These are phyloP conservation scores for Hanseniaspora occidentalis DNA, from an alignment of 805 yeast species.

Conservation along the genomic window DNA sequence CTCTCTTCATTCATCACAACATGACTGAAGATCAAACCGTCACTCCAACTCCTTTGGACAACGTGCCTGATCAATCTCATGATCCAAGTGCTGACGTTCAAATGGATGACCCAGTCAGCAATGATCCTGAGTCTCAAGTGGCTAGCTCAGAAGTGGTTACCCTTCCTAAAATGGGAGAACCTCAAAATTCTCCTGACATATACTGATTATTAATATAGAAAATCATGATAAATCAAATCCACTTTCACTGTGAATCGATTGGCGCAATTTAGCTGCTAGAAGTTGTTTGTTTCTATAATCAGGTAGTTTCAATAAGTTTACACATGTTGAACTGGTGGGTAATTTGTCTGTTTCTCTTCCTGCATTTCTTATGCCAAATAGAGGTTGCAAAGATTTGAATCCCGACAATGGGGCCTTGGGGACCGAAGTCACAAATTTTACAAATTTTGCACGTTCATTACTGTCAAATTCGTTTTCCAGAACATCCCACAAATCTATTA, in stretches of 20 bases:
- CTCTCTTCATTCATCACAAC: too few relatives aligned
- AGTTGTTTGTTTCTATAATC: slow-evolving; percentile 53
- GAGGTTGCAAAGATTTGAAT: slow-evolving; percentile 59
- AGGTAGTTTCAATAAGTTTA: slow-evolving; percentile 75
- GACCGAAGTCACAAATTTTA: slow-evolving; percentile 87
- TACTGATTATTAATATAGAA: too few relatives aligned
- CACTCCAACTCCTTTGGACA: too few relatives aligned
- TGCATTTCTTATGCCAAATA: slow-evolving; percentile 65
- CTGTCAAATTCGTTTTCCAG: slow-evolving; percentile 46
- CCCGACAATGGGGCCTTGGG: slow-evolving; percentile 88
- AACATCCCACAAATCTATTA: slow-evolving; percentile 62
- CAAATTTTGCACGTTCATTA: slow-evolving; percentile 47
- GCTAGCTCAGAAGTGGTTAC: too few relatives aligned
- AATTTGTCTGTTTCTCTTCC: slow-evolving; percentile 46
- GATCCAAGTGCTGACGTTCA: too few relatives aligned
- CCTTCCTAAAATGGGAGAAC: too few relatives aligned
- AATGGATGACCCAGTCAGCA: too few relatives aligned
- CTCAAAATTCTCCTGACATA: too few relatives aligned
- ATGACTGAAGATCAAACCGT: too few relatives aligned
- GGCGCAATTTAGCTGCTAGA: slow-evolving; percentile 52
- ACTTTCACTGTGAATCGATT: slow-evolving; percentile 71
- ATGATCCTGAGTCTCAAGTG: too few relatives aligned
- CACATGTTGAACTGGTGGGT: slow-evolving; percentile 92
- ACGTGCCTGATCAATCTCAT: too few relatives aligned
- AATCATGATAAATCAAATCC: slow-evolving; percentile 71